phyloP scores from a whole-genome alignment of 371 early-diverging fungal genomes.

The Syncephalastrum contaminatum region DNA sequence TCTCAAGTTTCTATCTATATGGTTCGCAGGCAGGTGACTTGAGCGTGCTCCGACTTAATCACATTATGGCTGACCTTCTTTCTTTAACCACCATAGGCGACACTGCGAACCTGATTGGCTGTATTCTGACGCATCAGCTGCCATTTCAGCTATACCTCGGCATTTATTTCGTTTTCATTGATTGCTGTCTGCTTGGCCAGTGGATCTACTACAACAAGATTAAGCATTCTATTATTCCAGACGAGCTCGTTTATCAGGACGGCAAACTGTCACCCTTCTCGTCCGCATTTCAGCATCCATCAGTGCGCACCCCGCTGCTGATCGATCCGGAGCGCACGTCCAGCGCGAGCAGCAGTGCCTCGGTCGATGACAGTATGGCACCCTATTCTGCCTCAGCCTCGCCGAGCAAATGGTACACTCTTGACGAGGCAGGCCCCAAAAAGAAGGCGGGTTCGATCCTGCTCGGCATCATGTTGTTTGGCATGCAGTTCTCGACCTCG shows the following conservation, averaged over 20 bases:
- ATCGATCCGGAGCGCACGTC: slow-evolving; percentile 17
- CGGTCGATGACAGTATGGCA: slow-evolving; percentile 25
- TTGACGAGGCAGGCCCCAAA: slow-evolving; percentile 10
- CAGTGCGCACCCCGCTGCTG: slow-evolving; percentile 30
- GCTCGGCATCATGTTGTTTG: slow-evolving; percentile 19
- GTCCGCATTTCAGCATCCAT: slow-evolving; percentile 38
- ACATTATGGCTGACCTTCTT: neutral
- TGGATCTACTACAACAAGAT: slow-evolving; percentile 40
- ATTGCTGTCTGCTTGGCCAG: slow-evolving; percentile 33
- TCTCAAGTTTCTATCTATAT: slow-evolving; percentile 60
- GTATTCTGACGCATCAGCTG: slow-evolving; percentile 68
- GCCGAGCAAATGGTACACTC: slow-evolving; percentile 49
- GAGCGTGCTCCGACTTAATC: neutral
- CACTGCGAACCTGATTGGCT: slow-evolving; percentile 66
- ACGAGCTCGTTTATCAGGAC: slow-evolving; percentile 1
- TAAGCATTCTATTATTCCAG: slow-evolving; percentile 7
- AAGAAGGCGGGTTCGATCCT: slow-evolving; percentile 7
- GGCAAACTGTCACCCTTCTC: slow-evolving; percentile 7
- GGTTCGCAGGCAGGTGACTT: slow-evolving; percentile 57
- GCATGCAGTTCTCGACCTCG: slow-evolving; percentile 3
- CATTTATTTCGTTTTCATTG: slow-evolving; percentile 46
- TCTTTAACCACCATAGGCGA: slow-evolving; percentile 51
- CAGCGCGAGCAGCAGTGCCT: neutral
- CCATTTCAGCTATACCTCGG: slow-evolving; percentile 69
- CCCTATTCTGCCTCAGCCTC: slow-evolving; percentile 48